Conservation (phyloP, 495 filamentous ascomycete species). For the Neurospora africana region DNA sequence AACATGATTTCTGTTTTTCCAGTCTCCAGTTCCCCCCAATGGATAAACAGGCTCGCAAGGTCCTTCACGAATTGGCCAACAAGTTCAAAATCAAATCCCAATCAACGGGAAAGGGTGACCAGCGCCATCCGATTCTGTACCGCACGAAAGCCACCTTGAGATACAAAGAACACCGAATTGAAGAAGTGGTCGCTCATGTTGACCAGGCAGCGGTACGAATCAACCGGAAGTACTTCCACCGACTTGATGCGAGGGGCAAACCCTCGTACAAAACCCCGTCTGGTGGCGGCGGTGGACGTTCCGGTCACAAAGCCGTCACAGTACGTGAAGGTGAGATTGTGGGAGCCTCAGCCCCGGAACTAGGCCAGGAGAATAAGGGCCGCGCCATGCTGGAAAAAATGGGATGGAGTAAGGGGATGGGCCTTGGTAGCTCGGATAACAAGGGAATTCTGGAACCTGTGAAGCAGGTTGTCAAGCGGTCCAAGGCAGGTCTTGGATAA, state of each 20-base stretch:
- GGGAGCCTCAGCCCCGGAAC: constrained; percentile 70
- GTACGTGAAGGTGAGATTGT: constrained; percentile 86
- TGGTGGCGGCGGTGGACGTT: constrained; percentile 16
- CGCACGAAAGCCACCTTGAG: constrained; percentile 54
- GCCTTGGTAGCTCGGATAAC: constrained; percentile 71
- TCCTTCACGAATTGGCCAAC: constrained; percentile 64
- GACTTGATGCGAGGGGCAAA: constrained; percentile 32
- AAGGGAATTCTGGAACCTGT: constrained; percentile 84
- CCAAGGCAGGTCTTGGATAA: constrained; percentile 76
- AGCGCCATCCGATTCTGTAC: constrained; percentile 65
- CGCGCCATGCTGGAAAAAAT: constrained; percentile 91
- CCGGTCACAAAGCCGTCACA: constrained; percentile 31
- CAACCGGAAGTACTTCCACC: constrained; percentile 38
- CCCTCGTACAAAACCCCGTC: constrained; percentile 8
- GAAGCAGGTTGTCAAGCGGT: constrained; percentile 75
- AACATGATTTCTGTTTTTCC: constrained; percentile 1
- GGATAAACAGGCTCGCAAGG: constrained; percentile 61
- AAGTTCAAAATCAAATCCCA: constrained; percentile 69
- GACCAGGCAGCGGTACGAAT: constrained; percentile 29
- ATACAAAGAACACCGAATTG: constrained; percentile 38
- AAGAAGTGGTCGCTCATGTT: constrained; percentile 24
- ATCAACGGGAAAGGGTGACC: constrained; percentile 62
- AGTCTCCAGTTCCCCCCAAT: constrained; percentile 79
- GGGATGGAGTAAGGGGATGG: constrained; percentile 87
- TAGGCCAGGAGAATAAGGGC: constrained; percentile 75